Evolutionary conservation across 2,329 filamentous ascomycete species (phyloP).

Genomic region (Nigrograna mackinnonii): DNA sequence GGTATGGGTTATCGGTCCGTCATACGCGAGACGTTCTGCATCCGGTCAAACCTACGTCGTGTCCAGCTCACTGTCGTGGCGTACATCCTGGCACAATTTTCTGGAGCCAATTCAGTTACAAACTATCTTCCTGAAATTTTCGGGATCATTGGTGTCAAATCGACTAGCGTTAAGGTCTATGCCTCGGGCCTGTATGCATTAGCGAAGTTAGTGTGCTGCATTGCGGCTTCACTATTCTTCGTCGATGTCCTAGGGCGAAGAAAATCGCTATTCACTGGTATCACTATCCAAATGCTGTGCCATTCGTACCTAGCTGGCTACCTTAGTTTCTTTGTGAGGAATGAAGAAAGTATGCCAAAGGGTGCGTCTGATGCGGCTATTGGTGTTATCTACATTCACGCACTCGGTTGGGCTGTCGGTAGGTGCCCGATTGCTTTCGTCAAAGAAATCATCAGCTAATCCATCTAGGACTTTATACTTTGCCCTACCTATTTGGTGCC

Average conservation of each 20-base stretch:
- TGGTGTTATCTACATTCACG: slow-evolving; percentile 50
- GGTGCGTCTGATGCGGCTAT: slow-evolving; percentile 44
- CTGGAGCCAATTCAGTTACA: slow-evolving; percentile 49
- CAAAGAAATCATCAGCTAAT: neutral
- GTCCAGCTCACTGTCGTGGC: slow-evolving; percentile 9
- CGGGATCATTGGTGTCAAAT: slow-evolving; percentile 36
- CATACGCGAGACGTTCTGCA: slow-evolving; percentile 11
- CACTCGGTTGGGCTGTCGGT: slow-evolving; percentile 48
- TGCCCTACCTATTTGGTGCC: slow-evolving; percentile 51
- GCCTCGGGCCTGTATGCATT: slow-evolving; percentile 48
- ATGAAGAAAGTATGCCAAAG: slow-evolving; percentile 20
- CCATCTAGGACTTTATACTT: slow-evolving; percentile 30
- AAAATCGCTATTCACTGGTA: slow-evolving; percentile 35
- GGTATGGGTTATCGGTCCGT: neutral
- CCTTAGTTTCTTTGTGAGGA: slow-evolving; percentile 34
- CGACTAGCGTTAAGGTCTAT: slow-evolving; percentile 38
- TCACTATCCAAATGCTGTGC: slow-evolving; percentile 43
- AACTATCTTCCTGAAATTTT: slow-evolving; percentile 49
- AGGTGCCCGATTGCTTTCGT: neutral
- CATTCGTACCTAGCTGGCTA: slow-evolving; percentile 47
- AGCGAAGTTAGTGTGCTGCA: slow-evolving; percentile 46
- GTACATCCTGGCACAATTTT: slow-evolving; percentile 42
- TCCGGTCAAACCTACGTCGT: slow-evolving; percentile 11
- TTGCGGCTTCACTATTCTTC: slow-evolving; percentile 49
- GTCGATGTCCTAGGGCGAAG: slow-evolving; percentile 46